Base-by-base conservation (phyloP, 441 rosid genomes). In the Populus hybrid region DNA sequence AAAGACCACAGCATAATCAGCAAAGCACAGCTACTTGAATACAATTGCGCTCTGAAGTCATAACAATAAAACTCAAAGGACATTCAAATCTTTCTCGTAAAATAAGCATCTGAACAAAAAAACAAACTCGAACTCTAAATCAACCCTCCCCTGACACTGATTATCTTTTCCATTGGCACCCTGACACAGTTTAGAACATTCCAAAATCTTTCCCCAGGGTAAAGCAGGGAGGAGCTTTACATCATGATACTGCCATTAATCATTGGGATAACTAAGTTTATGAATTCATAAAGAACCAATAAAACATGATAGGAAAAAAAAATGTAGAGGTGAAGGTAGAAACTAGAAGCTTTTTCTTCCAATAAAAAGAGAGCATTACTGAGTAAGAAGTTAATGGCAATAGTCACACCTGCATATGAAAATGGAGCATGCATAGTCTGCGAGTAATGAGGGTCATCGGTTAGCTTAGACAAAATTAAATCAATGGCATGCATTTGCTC, bases 401-500 rank as follows among this genome's bases (percentile, higher is more conserved):
- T 78, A 75, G 71, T 79, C 84, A 83, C 74, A 94, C 99, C 98
- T 84, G 94, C 91, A 86, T 96, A 94, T 61, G 99, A 90, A 85
- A 91, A 93, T 77, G 99, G 98, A 73, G 90, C 82, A 81, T 92
- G 90, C 84, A 89, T 87, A 75, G 87, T 88, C 90, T 93, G 98
- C 21, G 93, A 72, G 81, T 96, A 96, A 78, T 92, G 96, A 81
- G 94, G 84, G 59, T 96, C 99, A 80, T 94, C 98, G 18, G 87
- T 80, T 78, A 96, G 88, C 89, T 96, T 96, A 40, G 92, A 86
- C 74, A 96, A 86, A 81, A 96, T 93, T 87, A 96, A 79, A 78
- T 96, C 98, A 61, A 90, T 85, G 72, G 99, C 99, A 40, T 88
- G 90, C 92, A 93, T 88, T 86, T 94, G 98, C 88, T 94, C 96